Percentiles rank a stretch among this genome's conserved stretches.
These are phyloP conservation scores for Aspergillus ostianus DNA, from an alignment of 495 filamentous ascomycete genomes.

Conservation along the genomic window DNA sequence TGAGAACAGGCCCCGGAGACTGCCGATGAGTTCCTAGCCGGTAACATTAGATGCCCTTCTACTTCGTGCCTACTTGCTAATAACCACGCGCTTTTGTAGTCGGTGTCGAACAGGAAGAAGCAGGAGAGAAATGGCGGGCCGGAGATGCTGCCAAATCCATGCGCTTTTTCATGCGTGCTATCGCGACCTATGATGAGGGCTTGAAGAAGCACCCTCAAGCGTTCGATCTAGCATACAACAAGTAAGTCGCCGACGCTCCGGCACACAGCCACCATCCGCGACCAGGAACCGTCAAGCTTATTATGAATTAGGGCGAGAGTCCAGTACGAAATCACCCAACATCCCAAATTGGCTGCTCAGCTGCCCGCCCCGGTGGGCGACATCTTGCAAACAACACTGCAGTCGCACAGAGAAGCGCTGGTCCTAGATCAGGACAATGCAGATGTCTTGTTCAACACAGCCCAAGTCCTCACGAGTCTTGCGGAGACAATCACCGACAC, in stretches of 20 bases:
- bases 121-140: slow-evolving; percentile 71
- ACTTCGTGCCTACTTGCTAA: background rate
- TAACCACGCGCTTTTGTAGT: slow-evolving; percentile 29
- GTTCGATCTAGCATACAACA: slow-evolving; percentile 75
- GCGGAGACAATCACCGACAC: slow-evolving; percentile 56
- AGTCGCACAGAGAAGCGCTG: slow-evolving; percentile 60
- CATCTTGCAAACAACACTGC: slow-evolving; percentile 54
- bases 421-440: slow-evolving; percentile 58
- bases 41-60: slow-evolving; percentile 23
- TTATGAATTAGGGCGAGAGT: slow-evolving; percentile 50
- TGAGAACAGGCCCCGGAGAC: slow-evolving; percentile 49
- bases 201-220: slow-evolving; percentile 53
- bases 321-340: slow-evolving; percentile 64
- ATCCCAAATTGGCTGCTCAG: slow-evolving; percentile 53
- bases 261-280: slow-evolving; percentile 6
- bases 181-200: slow-evolving; percentile 62
- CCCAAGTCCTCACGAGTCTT: slow-evolving; percentile 63
- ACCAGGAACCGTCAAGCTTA: slow-evolving; percentile 2
- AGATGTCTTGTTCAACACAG: slow-evolving; percentile 67
- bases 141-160: slow-evolving; percentile 67
- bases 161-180: slow-evolving; percentile 66
- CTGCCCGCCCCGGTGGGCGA: slow-evolving; percentile 50
- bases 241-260: slow-evolving; percentile 39
- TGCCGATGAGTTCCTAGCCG: slow-evolving; percentile 61
- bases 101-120: slow-evolving; percentile 67